Evolutionary conservation across 148 eudicot genomes (phyloP), one percentile per base, ranked within the genome.

Genomic region (Nepenthes gracilis): DNA sequence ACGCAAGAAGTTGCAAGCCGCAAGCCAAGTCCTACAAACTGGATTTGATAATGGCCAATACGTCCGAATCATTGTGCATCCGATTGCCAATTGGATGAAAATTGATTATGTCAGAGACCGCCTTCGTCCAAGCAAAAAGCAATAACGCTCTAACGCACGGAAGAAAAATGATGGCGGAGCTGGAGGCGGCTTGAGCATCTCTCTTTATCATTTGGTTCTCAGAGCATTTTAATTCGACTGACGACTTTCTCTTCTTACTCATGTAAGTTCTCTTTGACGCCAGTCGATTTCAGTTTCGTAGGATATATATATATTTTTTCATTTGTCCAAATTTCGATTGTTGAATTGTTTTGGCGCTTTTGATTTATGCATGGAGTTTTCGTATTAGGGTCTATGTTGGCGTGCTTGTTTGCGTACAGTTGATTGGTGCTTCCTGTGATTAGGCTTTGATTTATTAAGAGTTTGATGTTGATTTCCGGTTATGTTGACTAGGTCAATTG

Each of bases 31-130:
- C 23, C 23, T 23, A 36, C 59, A 53, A 77, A 75, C 66, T 77
- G 69, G 73, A 83, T 67, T 83, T 70, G 33, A 83, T 77, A 72
- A 64, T 60, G 53, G 67, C 45, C 54, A 60, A 72, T 64, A 71
- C 68, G 77, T 79, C 81, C 86, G 83, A 43, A 9, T 59, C 58
- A 13, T 35, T 54, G 43, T 40, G 56, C 65, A 23, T 23, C 23
- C 23, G 23, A 23, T 23, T 23, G n/a, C 38, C 35, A 33, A 36
- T n/a, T 57, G 59, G n/a, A 12, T 23, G 47, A 60, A 60, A 53
- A 51, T 47, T 34, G 32, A 62, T 50, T 49, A 36, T 15, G 73
- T 55, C 14, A 49, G 54, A 48, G 58, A 54, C 52, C 12, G 65
- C 13, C 66, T 54, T 43, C 40, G 43, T 62, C 43, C 58, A 35